Percentiles rank a stretch among this genome's conserved stretches.
Conservation (phyloP, 305 asterid species). For the Petunia hybrid region DNA sequence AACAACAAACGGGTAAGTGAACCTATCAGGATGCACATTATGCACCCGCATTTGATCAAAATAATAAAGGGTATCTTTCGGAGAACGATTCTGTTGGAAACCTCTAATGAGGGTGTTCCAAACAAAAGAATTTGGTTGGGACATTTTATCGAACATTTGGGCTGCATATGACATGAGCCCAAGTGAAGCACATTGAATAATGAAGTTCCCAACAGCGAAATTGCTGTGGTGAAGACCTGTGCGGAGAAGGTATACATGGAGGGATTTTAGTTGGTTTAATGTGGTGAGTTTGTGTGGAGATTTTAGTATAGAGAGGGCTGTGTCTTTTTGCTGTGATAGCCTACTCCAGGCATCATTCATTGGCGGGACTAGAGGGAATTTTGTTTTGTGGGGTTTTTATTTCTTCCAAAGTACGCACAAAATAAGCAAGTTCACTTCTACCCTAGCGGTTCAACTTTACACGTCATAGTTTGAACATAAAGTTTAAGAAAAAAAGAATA, state of each 20-base stretch:
- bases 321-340: constrained; percentile 24
- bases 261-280: constrained; percentile 33
- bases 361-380: not conserved
- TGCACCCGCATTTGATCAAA: constrained; percentile 28
- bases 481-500: too few relatives aligned
- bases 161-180: constrained; percentile 37
- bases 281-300: constrained; percentile 29
- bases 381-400: too few relatives aligned
- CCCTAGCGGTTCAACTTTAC: too few relatives aligned
- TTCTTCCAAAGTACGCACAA: too few relatives aligned
- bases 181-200: constrained; percentile 6
- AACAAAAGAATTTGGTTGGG: constrained; percentile 37
- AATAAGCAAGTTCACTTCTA: too few relatives aligned
- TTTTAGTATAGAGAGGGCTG: constrained; percentile 29
- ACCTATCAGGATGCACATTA: constrained; percentile 29
- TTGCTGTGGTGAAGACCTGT: constrained; percentile 28
- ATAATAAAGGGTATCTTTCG: constrained; percentile 12
- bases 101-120: constrained; percentile 41
- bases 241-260: constrained; percentile 37
- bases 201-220: constrained; percentile 36
- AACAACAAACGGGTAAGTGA: constrained; percentile 36
- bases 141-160: constrained; percentile 37
- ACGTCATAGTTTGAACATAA: too few relatives aligned
- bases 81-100: constrained; percentile 30
- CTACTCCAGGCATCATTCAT: not conserved